These are phyloP conservation scores for Cystobasidium slooffiae DNA, from an alignment of 1,284 basidiomycete species.

Conservation along the genomic window DNA sequence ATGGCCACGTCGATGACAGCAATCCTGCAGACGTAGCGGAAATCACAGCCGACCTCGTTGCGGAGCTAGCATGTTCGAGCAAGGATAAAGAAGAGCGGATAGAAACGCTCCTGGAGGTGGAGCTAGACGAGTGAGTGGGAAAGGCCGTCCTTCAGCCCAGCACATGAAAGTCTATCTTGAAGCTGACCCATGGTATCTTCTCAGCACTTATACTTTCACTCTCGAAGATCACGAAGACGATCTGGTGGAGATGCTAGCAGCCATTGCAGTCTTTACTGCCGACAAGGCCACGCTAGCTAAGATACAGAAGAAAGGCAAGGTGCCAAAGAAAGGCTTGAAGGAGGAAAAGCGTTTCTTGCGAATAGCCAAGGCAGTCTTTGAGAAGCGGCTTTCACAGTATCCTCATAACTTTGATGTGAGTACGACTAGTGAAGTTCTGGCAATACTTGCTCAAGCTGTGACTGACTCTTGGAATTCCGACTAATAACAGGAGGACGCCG, in stretches of 20 bases:
- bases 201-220: constrained; percentile 65
- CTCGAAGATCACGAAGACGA: constrained; percentile 57
- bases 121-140: constrained; percentile 79
- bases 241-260: constrained; percentile 63
- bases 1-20: constrained; percentile 88
- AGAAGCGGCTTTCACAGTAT: constrained; percentile 65
- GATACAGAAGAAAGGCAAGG: constrained; percentile 69
- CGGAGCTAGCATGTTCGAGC: constrained; percentile 56
- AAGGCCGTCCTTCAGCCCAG: not conserved
- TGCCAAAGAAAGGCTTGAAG: constrained; percentile 70
- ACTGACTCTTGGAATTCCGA: too few relatives aligned
- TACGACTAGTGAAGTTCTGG: constrained; percentile 43
- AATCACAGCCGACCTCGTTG: constrained; percentile 75
- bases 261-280: constrained; percentile 71
- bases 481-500: constrained; percentile 63
- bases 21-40: constrained; percentile 90
- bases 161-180: constrained; percentile 11
- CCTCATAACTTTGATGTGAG: constrained; percentile 63
- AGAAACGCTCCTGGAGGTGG: constrained; percentile 88
- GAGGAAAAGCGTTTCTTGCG: constrained; percentile 59
- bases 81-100: constrained; percentile 64
- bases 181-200: constrained; percentile 63
- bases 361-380: constrained; percentile 61
- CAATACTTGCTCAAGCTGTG: constrained; percentile 7
- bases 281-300: constrained; percentile 69